A percentile compares a stretch with the other conserved stretches of the same genome.
phyloP scores from a whole-genome alignment of 225 moss, liverwort and hornwort genomes.

The Polytrichum commune region DNA sequence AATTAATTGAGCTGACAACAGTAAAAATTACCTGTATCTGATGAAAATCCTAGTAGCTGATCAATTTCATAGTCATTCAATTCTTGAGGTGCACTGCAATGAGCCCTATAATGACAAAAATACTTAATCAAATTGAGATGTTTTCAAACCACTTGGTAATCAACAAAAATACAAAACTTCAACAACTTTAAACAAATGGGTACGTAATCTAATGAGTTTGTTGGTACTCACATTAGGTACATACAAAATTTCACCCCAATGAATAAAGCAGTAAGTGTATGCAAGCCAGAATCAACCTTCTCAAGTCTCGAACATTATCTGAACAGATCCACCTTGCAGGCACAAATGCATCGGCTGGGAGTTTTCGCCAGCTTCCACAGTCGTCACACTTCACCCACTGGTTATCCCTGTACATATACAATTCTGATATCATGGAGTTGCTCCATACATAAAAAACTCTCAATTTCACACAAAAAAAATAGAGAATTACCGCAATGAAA shows the following conservation, averaged over 20 bases:
- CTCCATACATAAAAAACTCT: no score
- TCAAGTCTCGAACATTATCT: constrained; percentile 71
- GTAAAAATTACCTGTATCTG: constrained; percentile 62
- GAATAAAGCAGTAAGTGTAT: background rate
- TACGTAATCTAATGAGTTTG: no score
- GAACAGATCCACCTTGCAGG: constrained; percentile 81
- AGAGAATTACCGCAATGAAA: no score
- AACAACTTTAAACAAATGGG: no score
- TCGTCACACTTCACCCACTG: constrained; percentile 95
- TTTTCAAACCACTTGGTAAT: no score
- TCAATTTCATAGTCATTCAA: constrained; percentile 74
- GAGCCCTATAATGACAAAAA: constrained; percentile 47
- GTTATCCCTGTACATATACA: constrained; percentile 61
- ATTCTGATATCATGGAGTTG: background rate
- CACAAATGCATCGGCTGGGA: constrained; percentile 65
- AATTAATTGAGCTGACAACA: background rate
- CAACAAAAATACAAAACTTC: no score
- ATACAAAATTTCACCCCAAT: background rate
- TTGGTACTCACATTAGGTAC: no score
- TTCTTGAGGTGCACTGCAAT: constrained; percentile 81
- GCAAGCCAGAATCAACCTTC: constrained; percentile 44
- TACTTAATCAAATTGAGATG: background rate
- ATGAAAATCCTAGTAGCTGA: constrained; percentile 63
- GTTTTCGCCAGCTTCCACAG: constrained; percentile 87
- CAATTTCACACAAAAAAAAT: no score